Conservation (phyloP, 1,284 basidiomycete genomes). For the Puccinia triticina region DNA sequence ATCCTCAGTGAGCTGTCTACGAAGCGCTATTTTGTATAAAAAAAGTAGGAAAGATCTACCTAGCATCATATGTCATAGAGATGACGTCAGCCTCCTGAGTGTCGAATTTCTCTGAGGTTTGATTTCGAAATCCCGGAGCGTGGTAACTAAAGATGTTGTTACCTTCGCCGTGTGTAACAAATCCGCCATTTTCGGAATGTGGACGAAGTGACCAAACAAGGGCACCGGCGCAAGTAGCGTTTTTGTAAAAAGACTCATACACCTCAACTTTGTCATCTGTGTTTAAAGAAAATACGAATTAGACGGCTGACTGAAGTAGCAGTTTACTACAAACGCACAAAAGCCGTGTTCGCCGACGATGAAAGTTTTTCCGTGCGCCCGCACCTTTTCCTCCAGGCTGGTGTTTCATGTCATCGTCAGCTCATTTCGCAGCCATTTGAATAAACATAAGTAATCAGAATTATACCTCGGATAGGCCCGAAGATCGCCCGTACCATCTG, state of each 20-base stretch:
- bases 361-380: slow-evolving; percentile 33
- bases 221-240: slow-evolving; percentile 31
- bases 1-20: not conserved
- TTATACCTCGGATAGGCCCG: slow-evolving; percentile 9
- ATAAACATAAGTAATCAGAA: not conserved
- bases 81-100: slow-evolving; percentile 41
- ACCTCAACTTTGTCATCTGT: slow-evolving; percentile 29
- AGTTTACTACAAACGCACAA: slow-evolving; percentile 9
- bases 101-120: slow-evolving; percentile 32
- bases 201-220: slow-evolving; percentile 42
- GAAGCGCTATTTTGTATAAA: not conserved
- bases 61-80: slow-evolving; percentile 44
- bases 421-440: not conserved
- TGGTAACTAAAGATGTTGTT: slow-evolving; percentile 41
- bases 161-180: slow-evolving; percentile 45
- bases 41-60: not conserved
- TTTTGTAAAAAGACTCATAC: slow-evolving; percentile 18
- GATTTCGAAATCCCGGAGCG: slow-evolving; percentile 28
- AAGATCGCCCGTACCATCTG: slow-evolving; percentile 45
- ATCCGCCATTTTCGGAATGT: slow-evolving; percentile 44
- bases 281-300: not conserved
- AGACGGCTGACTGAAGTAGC: not conserved
- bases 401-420: not conserved
- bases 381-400: slow-evolving; percentile 19
- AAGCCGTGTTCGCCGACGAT: slow-evolving; percentile 50